phyloP scores from a whole-genome alignment of 176 grass and related monocot genomes.

The Olyra latifolia region DNA sequence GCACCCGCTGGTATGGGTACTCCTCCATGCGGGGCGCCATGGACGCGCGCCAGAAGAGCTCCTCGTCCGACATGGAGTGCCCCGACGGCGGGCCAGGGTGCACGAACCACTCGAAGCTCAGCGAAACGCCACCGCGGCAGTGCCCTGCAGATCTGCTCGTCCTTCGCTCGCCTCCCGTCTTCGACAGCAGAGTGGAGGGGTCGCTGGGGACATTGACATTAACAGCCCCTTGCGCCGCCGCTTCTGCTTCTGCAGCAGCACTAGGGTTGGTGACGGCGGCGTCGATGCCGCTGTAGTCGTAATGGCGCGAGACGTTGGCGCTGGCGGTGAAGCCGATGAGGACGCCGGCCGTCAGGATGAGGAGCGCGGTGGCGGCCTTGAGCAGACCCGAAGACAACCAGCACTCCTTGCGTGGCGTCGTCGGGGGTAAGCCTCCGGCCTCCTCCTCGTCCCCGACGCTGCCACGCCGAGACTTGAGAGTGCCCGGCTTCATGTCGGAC shows the following conservation, averaged over 20 bases:
- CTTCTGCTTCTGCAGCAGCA: too few relatives aligned
- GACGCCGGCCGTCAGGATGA: conserved; percentile 48
- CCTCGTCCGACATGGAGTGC: conserved; percentile 52
- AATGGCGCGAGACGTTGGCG: conserved; percentile 35
- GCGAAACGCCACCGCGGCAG: background rate
- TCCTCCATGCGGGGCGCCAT: conserved; percentile 62
- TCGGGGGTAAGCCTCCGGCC: conserved; percentile 24
- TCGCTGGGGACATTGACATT: background rate
- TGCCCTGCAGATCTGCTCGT: background rate
- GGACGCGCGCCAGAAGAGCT: conserved; percentile 63
- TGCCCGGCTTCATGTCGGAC: conserved; percentile 30
- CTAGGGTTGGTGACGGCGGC: background rate
- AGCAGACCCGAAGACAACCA: conserved; percentile 47
- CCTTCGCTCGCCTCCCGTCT: too few relatives aligned
- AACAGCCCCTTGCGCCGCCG: too few relatives aligned
- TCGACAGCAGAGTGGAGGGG: background rate
- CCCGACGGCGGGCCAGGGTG: conserved; percentile 35
- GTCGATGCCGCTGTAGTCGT: conserved; percentile 20
- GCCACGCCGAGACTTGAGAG: conserved; percentile 43
- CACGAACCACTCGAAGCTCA: conserved; percentile 37
- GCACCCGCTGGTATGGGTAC: conserved; percentile 47
- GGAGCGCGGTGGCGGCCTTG: conserved; percentile 31
- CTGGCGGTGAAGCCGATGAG: conserved; percentile 43
- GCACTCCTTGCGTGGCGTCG: conserved; percentile 48
- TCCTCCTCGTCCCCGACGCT: conserved; percentile 18